Conservation (phyloP, 2,329 filamentous ascomycete species). For the Neocucurbitaria cava region DNA sequence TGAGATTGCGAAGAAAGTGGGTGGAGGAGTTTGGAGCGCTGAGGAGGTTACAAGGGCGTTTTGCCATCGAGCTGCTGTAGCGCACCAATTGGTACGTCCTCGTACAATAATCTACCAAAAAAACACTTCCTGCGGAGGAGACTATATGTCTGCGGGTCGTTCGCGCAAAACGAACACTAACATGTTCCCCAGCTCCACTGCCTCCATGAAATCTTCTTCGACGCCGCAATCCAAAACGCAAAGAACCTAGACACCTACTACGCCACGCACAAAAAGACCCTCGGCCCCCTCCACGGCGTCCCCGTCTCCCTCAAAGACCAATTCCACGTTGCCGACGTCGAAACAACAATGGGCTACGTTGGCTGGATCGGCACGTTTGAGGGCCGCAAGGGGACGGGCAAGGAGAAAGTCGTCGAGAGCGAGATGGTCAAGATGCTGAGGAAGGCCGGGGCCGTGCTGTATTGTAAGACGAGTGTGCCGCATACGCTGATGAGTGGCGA, state of each 20-base stretch:
- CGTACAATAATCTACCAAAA: too few relatives aligned
- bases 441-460: slow-evolving; percentile 62
- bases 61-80: slow-evolving; percentile 62
- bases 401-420: slow-evolving; percentile 63
- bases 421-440: slow-evolving; percentile 65
- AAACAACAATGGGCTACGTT: slow-evolving; percentile 66
- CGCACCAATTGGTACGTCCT: slow-evolving; percentile 53
- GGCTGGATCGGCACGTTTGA: slow-evolving; percentile 70
- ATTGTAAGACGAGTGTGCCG: slow-evolving; percentile 65
- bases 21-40: slow-evolving; percentile 62
- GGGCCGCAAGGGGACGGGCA: slow-evolving; percentile 60
- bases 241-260: slow-evolving; percentile 52
- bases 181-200: slow-evolving; percentile 27
- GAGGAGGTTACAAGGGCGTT: slow-evolving; percentile 63
- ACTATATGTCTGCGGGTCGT: too few relatives aligned
- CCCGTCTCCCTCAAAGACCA: slow-evolving; percentile 59
- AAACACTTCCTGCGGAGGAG: too few relatives aligned
- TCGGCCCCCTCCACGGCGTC: slow-evolving; percentile 56
- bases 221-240: slow-evolving; percentile 53
- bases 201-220: slow-evolving; percentile 59
- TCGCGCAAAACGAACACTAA: neutral
- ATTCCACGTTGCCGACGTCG: slow-evolving; percentile 57
- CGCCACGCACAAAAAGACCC: slow-evolving; percentile 40
- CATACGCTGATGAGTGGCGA: slow-evolving; percentile 66
- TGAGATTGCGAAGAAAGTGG: slow-evolving; percentile 62